Percentiles rank a stretch among this genome's conserved stretches.
Evolutionary conservation across 2,329 filamentous ascomycete genomes (phyloP).

Genomic region (Penicillium sumatraense): DNA sequence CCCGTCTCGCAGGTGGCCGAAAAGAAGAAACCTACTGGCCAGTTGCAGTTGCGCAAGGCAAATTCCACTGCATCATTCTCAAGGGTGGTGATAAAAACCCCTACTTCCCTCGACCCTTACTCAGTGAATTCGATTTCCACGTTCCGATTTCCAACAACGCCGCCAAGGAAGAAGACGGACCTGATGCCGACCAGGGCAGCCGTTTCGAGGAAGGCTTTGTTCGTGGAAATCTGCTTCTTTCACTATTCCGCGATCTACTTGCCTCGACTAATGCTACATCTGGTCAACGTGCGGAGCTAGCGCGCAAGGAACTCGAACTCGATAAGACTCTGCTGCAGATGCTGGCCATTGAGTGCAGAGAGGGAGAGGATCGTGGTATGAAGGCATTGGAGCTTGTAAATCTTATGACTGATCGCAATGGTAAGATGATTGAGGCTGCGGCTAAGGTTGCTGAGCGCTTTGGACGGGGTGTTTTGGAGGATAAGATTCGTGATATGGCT

Average conservation of each 20-base stretch:
- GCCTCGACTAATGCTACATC: slow-evolving; percentile 68
- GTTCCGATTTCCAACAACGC: slow-evolving; percentile 72
- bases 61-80: slow-evolving; percentile 98
- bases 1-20: slow-evolving; percentile 79
- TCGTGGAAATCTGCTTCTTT: slow-evolving; percentile 70
- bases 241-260: slow-evolving; percentile 76
- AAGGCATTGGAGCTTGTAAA: slow-evolving; percentile 88
- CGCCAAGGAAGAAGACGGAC: slow-evolving; percentile 46
- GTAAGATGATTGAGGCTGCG: slow-evolving; percentile 90
- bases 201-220: slow-evolving; percentile 82
- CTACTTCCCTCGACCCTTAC: slow-evolving; percentile 85
- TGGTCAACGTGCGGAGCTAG: slow-evolving; percentile 68
- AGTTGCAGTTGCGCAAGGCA: slow-evolving; percentile 86
- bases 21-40: slow-evolving; percentile 95
- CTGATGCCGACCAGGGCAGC: slow-evolving; percentile 37
- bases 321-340: slow-evolving; percentile 91
- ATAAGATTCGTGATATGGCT: slow-evolving; percentile 87
- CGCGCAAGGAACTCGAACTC: slow-evolving; percentile 76
- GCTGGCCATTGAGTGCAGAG: slow-evolving; percentile 85
- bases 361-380: slow-evolving; percentile 92
- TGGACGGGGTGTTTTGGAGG: slow-evolving; percentile 75
- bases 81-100: slow-evolving; percentile 93
- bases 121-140: slow-evolving; percentile 91
- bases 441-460: slow-evolving; percentile 88
- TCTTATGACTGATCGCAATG: slow-evolving; percentile 81